Evolutionary conservation across 441 rosid genomes (phyloP).

Genomic region (Populus hybrid): DNA sequence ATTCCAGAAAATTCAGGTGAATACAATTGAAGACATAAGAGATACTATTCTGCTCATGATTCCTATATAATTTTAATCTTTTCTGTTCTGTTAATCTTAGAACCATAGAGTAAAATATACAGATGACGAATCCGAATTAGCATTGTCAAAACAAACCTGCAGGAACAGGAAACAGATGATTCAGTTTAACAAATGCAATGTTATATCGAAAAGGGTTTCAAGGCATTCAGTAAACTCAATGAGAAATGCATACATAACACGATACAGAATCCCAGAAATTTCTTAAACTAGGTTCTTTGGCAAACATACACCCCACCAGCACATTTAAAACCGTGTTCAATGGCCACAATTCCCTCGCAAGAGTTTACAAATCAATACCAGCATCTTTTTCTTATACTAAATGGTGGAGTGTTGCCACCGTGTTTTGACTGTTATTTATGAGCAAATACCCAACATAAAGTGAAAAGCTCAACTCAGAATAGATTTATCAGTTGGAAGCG

Average conservation of each 20-base stretch:
- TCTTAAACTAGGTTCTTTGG: conserved; percentile 4
- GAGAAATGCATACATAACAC: conserved; percentile 10
- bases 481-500: conserved; percentile 41
- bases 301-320: conserved; percentile 22
- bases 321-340: conserved; percentile 18
- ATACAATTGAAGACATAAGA: conserved; percentile 8
- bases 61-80: conserved; percentile 16
- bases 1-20: conserved; percentile 12
- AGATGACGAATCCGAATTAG: conserved; percentile 78
- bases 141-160: conserved; percentile 95
- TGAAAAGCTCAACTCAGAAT: conserved; percentile 38
- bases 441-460: conserved; percentile 30
- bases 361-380: conserved; percentile 30
- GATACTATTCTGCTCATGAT: conserved; percentile 30
- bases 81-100: conserved; percentile 31
- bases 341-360: conserved; percentile 19
- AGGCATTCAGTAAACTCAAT: conserved; percentile 19
- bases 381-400: conserved; percentile 7
- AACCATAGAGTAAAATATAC: conserved; percentile 49
- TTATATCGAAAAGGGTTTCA: conserved; percentile 25
- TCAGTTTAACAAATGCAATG: conserved; percentile 61
- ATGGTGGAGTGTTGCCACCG: conserved; percentile 16
- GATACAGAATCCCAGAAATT: conserved; percentile 3
- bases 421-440: conserved; percentile 26
- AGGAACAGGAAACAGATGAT: conserved; percentile 82